Percentiles rank a stretch among this genome's conserved stretches.
Conservation (phyloP, 371 early-diverging fungal species). For the Lichtheimia corymbifera region DNA sequence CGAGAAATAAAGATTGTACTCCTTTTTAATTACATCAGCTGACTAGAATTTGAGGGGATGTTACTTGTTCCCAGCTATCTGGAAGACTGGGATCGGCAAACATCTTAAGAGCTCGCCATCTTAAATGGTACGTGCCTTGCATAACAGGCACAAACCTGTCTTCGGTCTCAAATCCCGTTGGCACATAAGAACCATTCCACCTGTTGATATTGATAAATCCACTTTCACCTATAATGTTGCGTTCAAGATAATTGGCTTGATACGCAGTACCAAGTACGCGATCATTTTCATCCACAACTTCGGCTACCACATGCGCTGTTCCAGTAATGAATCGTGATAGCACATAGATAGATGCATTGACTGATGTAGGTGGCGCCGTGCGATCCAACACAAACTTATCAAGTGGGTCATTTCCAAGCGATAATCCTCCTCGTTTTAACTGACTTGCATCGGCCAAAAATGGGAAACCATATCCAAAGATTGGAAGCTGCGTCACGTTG, state of each 20-base stretch:
- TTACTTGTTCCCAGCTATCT: conserved; percentile 19
- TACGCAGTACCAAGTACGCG: conserved; percentile 5
- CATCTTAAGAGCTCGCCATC: conserved; percentile 17
- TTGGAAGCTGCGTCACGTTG: conserved; percentile 45
- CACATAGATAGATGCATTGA: not conserved
- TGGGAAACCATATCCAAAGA: conserved; percentile 40
- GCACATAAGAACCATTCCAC: conserved; percentile 22
- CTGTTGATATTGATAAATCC: conserved; percentile 1
- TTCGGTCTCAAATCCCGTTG: conserved; percentile 3
- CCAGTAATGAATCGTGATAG: conserved; percentile 10
- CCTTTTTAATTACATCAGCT: not conserved
- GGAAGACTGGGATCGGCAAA: conserved; percentile 16
- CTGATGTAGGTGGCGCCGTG: not conserved
- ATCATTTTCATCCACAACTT: conserved; percentile 9
- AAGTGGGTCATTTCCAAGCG: not conserved
- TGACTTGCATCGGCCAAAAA: conserved; percentile 2
- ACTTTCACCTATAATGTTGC: conserved; percentile 9
- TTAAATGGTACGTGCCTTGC: conserved; percentile 14
- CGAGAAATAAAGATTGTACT: not conserved
- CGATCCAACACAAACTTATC: not conserved
- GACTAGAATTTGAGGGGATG: conserved; percentile 13
- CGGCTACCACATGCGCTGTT: conserved; percentile 11
- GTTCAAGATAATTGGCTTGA: conserved; percentile 4
- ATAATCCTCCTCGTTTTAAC: not conserved
- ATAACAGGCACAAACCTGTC: not conserved